Evolutionary conservation across 352 stramenopile genomes (phyloP).

Genomic region (Globisporangium heterothallicum): DNA sequence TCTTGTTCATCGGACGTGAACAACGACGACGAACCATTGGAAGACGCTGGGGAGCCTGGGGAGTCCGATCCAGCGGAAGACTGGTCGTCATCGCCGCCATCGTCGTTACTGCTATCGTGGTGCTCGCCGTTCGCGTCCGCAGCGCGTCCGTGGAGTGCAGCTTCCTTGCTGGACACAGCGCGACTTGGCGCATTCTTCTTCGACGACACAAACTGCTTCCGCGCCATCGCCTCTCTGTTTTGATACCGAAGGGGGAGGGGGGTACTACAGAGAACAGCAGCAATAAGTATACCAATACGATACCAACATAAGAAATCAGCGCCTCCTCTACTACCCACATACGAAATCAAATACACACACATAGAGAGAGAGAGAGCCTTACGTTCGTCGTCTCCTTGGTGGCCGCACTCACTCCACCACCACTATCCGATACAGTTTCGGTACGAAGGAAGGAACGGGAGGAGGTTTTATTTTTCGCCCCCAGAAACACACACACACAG

Average conservation of each 20-base stretch:
- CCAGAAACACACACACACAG: not conserved
- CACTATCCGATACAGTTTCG: too few relatives aligned
- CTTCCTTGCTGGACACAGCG: conserved; percentile 79
- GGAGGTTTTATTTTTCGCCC: not conserved
- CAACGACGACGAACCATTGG: conserved; percentile 20
- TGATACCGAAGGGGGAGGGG: too few relatives aligned
- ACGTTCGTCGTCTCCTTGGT: too few relatives aligned
- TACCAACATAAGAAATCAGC: too few relatives aligned
- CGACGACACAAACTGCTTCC: conserved; percentile 83
- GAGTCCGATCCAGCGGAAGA: conserved; percentile 18
- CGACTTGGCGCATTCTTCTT: conserved; percentile 84
- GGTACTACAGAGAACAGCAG: too few relatives aligned
- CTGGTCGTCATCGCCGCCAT: conserved; percentile 22
- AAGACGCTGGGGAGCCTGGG: conserved; percentile 21
- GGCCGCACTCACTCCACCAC: too few relatives aligned
- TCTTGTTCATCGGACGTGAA: conserved; percentile 26
- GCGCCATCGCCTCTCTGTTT: conserved; percentile 37
- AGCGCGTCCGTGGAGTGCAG: conserved; percentile 50
- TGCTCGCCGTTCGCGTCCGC: conserved; percentile 18
- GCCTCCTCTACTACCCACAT: too few relatives aligned
- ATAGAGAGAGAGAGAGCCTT: too few relatives aligned
- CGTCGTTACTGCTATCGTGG: conserved; percentile 17
- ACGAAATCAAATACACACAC: too few relatives aligned
- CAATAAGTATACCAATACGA: too few relatives aligned
- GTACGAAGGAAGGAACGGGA: not conserved